A percentile compares a stretch with the other conserved stretches of the same genome.
Conservation (phyloP, 352 stramenopile genomes). For the Phytophthora tentaculata region DNA sequence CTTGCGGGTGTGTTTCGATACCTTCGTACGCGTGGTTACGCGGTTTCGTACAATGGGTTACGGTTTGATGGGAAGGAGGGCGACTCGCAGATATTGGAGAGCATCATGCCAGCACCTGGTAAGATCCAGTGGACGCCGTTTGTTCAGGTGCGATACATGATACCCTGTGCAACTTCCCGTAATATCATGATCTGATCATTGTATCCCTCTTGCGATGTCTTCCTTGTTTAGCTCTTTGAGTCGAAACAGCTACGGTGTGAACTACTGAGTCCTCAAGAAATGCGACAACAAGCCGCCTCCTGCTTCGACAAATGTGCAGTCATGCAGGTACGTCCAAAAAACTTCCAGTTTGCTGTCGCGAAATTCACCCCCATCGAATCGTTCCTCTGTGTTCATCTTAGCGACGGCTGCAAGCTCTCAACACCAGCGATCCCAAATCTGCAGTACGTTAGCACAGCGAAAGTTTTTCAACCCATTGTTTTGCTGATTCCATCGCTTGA, state of each 20-base stretch:
- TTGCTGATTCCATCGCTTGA: conserved; percentile 4
- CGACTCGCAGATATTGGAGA: conserved; percentile 13
- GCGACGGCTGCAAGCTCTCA: conserved; percentile 30
- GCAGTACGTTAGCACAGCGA: conserved; percentile 15
- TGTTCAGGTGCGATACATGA: conserved; percentile 23
- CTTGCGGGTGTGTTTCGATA: conserved; percentile 30
- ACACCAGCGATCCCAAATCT: conserved; percentile 20
- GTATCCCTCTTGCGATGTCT: too few relatives aligned
- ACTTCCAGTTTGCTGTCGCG: neutral
- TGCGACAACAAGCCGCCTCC: conserved; percentile 30
- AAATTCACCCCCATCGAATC: neutral
- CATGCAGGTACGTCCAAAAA: conserved; percentile 49
- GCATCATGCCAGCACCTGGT: conserved; percentile 9
- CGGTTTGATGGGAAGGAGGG: conserved; percentile 18
- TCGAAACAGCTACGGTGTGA: conserved; percentile 38
- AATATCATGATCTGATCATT: neutral
- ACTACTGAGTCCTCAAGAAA: conserved; percentile 30
- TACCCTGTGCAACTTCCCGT: neutral
- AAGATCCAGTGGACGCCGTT: conserved; percentile 35
- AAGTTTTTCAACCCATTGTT: neutral
- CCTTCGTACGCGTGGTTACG: conserved; percentile 34
- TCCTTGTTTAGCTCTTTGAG: conserved; percentile 32
- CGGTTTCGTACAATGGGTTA: conserved; percentile 23
- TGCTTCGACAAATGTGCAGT: conserved; percentile 47
- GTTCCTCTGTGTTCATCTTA: conserved; percentile 5